Evolutionary conservation across 208 protist genomes (phyloP).

Genomic region (Leishmania gerbilli): DNA sequence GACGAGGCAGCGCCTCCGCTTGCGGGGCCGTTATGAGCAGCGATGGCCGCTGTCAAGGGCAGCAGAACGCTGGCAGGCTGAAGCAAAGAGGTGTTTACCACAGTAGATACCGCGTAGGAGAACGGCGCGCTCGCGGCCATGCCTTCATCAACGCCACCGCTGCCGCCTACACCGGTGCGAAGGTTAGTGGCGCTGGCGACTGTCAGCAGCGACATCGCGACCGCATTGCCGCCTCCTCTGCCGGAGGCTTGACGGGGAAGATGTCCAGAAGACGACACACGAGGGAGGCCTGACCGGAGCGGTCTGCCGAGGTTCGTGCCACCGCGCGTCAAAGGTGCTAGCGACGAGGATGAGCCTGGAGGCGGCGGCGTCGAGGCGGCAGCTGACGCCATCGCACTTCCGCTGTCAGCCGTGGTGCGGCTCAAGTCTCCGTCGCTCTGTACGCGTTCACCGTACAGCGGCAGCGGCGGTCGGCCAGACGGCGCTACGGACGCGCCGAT

Average conservation of each 20-base stretch:
- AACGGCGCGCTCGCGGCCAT: constrained; percentile 6
- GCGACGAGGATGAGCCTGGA: not conserved
- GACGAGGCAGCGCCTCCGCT: constrained; percentile 19
- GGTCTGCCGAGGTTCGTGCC: not conserved
- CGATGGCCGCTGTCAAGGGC: constrained; percentile 18
- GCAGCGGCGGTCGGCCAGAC: constrained; percentile 15
- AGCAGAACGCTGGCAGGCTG: constrained; percentile 39
- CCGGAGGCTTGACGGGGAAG: not conserved
- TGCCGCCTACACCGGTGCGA: not conserved
- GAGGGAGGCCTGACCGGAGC: not conserved
- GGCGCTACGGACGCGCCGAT: not conserved
- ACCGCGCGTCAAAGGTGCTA: not conserved
- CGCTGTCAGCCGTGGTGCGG: not conserved
- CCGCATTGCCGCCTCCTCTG: not conserved
- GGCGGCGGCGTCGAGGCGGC: too few relatives aligned
- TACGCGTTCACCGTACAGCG: constrained; percentile 14
- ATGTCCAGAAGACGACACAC: not conserved
- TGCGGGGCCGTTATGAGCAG: constrained; percentile 11
- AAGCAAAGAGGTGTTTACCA: constrained; percentile 55
- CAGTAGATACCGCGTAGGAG: constrained; percentile 18
- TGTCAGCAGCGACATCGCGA: not conserved
- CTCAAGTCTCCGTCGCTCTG: constrained; percentile 17
- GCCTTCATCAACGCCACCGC: constrained; percentile 3
- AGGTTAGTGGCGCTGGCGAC: not conserved
- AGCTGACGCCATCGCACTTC: not conserved